Base-by-base conservation (phyloP, 768 basidiomycete species). In the Mycena latifolia region DNA sequence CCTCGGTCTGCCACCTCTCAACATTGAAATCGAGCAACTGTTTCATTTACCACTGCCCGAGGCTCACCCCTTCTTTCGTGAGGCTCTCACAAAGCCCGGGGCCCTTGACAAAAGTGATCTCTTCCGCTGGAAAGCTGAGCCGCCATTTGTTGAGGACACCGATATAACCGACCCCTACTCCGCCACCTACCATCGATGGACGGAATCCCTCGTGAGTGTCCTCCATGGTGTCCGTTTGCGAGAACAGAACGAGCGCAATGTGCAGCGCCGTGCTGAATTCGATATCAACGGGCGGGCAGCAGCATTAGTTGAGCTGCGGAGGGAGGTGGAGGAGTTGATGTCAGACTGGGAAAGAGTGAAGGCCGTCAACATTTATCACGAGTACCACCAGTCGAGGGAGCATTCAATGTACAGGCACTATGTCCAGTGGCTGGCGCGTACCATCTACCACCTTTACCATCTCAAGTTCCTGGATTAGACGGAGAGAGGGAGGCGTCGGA, bases 401-500 rank as follows among this genome's bases (percentile, higher is more conserved):
- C 28, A 45, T 15, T 14, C 55, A 4, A 56, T 45, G 55, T 22
- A 11, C 0, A 25, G 15, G 5, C 59, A 61, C 18, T 53, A 31
- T 5, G 0, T 43, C 14, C 51, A 52, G 11, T 61, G 59, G 59
- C 39, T 14, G 11, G 59, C 59, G 2, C 59, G 50, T 15, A 52
- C 50, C 0, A 61, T 61, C 9, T 53, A 28, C 12, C 37, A 61
- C 12, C 12, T 62, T 10, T 54, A 45, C 29, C 28, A 54, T n/a
- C n/a, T 54, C 11, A 62, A 62, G 27, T 62, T 62, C 39, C 25
- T 62, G 35, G n/a, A 55, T 5, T 53, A 35, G 33, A 14, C 33
- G 33, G 14, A 35, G 6, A 6, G 22, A 17, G 10, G 25, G 5
- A 35, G 33, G 25, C 25, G 25, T 17, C 5, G 25, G 3, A 20